Evolutionary conservation across 176 grass and related monocot species (phyloP).

Genomic region (Pharus latifolius): DNA sequence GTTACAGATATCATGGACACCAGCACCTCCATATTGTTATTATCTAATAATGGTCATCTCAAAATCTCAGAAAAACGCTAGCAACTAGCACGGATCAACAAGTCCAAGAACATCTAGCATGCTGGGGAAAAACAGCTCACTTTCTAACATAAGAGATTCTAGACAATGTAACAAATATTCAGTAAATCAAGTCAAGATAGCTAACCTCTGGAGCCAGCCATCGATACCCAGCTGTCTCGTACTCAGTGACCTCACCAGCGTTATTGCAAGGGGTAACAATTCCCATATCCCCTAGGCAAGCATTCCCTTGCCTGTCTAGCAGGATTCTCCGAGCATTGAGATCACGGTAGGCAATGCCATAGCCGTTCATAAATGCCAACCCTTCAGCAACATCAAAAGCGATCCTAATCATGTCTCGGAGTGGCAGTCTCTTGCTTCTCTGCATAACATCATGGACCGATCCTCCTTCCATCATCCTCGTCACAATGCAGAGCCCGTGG

Average conservation of each 20-base stretch:
- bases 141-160: slow-evolving; percentile 6
- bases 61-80: slow-evolving; percentile 1
- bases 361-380: slow-evolving; percentile 87
- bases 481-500: slow-evolving; percentile 77
- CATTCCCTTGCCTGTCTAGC: slow-evolving; percentile 74
- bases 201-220: slow-evolving; percentile 99
- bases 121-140: not conserved
- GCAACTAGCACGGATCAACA: not conserved
- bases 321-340: slow-evolving; percentile 79
- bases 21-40: not conserved
- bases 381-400: slow-evolving; percentile 75
- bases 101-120: not conserved
- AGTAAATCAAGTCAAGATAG: slow-evolving; percentile 4
- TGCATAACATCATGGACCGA: slow-evolving; percentile 67
- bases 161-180: not conserved
- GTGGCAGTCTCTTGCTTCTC: slow-evolving; percentile 62
- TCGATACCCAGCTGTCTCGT: slow-evolving; percentile 85
- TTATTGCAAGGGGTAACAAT: slow-evolving; percentile 81
- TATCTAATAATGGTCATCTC: not conserved
- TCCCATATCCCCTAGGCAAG: slow-evolving; percentile 94
- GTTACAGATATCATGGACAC: not conserved
- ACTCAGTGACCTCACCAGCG: slow-evolving; percentile 90
- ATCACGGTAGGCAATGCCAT: slow-evolving; percentile 74
- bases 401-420: slow-evolving; percentile 53
- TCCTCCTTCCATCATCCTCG: slow-evolving; percentile 91